Base-by-base conservation (phyloP, 805 yeast genomes). In the Candida sithepensis region DNA sequence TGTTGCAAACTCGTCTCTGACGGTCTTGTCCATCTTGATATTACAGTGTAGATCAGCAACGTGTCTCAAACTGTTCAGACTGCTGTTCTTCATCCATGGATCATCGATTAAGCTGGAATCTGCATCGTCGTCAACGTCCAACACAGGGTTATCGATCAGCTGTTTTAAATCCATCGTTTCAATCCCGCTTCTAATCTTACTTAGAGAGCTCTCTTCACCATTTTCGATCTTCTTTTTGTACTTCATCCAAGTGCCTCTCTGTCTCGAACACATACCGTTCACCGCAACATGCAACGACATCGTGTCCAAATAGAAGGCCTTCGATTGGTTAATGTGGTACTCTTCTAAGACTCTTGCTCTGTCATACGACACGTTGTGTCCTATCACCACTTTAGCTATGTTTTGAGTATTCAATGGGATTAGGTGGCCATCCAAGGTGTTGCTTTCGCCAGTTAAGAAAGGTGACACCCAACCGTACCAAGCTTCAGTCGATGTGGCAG, bases 391-490 rank as follows among this genome's bases (percentile, higher is more conserved):
- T 53, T 81, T 83, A 6, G 76, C 73, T 2, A 56, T 57, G 2
- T 62, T 61, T 12, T 65, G 63, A 0, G 82, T 71, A 51, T 87
- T 81, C 62, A 92, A 61, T 0, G 98, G 97, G 0, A 95, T 80
- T 45, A 95, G 66, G 56, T 89, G 96, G 14, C 60, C 57, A 26
- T 83, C 76, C 18, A 68, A 59, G 2, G 64, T 56, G 5, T 71
- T 68, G 2, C 81, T 67, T 42, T 79, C 81, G 2, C 77, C 78
- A 1, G 85, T 74, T 19, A 94, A 64, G 61, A 76, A 82, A 0
- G 99, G 99, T 0, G 96, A 89, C 8, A 89, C 82, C 99, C 99
- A 94, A 0, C 84, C 82, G 60, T 91, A 94, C 96, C 97, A 90
- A 0, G 96, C 96, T 9, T 75, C 70, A 0, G 73, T 63, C 0